phyloP scores from a whole-genome alignment of 2,329 filamentous ascomycete species.

The Bertia moriformis region DNA sequence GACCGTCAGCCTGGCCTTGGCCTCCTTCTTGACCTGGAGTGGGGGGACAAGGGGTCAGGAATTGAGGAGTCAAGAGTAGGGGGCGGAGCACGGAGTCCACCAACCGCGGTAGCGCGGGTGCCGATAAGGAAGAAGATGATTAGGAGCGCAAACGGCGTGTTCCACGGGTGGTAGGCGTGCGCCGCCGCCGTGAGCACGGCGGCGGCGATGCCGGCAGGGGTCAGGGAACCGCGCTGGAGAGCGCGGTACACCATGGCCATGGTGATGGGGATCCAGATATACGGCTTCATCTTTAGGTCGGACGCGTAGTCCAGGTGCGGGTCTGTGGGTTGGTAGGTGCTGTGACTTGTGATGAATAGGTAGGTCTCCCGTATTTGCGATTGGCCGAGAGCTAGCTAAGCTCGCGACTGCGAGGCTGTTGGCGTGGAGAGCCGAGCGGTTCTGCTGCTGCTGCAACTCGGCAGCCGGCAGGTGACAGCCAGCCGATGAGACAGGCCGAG shows the following conservation, averaged over 20 bases:
- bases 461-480: no score
- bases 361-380: no score
- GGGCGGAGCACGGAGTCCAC: neutral
- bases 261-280: constrained; percentile 42
- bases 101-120: constrained; percentile 70
- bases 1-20: constrained; percentile 71
- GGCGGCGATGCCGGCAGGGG: constrained; percentile 56
- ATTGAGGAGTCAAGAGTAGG: constrained; percentile 5
- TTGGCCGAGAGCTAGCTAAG: no score
- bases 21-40: constrained; percentile 63
- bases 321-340: neutral
- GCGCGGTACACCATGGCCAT: constrained; percentile 51
- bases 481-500: no score
- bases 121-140: constrained; percentile 77
- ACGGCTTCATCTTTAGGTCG: constrained; percentile 33
- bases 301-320: neutral
- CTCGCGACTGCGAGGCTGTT: no score
- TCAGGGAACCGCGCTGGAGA: constrained; percentile 62
- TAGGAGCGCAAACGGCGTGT: constrained; percentile 73
- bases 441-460: no score
- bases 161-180: constrained; percentile 87
- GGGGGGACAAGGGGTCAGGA: constrained; percentile 8
- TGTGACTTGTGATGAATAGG: neutral
- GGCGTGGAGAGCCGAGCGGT: no score
- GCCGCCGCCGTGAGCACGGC: constrained; percentile 61